phyloP scores from a whole-genome alignment of 768 basidiomycete genomes.

The Neoboletus magnificus region DNA sequence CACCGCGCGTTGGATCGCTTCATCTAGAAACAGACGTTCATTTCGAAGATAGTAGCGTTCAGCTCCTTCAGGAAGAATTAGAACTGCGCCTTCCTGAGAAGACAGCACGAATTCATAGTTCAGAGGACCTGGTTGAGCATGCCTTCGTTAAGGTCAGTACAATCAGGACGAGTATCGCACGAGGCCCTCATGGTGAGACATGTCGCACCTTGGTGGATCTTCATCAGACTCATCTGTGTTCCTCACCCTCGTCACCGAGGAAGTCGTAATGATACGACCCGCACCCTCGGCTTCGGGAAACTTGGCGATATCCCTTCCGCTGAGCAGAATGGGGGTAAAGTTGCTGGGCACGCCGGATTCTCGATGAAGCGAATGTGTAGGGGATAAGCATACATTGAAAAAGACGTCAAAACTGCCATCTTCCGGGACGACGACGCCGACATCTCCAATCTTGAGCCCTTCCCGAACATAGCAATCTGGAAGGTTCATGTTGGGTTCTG shows the following conservation, averaged over 20 bases:
- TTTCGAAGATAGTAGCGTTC: conserved; percentile 23
- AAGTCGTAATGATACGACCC: conserved; percentile 12
- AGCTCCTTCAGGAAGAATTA: conserved; percentile 33
- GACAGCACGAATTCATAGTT: conserved; percentile 14
- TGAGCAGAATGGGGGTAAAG: conserved; percentile 22
- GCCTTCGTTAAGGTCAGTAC: not conserved
- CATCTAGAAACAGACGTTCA: conserved; percentile 14
- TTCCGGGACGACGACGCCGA: conserved; percentile 30
- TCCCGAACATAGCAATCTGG: conserved; percentile 20
- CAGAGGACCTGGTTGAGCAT: not conserved
- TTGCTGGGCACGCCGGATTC: conserved; percentile 22
- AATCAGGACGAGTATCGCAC: not conserved
- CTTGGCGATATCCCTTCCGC: conserved; percentile 6
- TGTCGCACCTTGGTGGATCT: not conserved
- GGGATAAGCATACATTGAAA: conserved; percentile 34
- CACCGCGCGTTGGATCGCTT: conserved; percentile 19
- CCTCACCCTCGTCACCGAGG: conserved; percentile 7
- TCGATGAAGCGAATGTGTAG: conserved; percentile 18
- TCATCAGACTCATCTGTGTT: not conserved
- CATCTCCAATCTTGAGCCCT: conserved; percentile 36
- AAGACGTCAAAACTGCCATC: conserved; percentile 36
- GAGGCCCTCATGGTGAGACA: not conserved
- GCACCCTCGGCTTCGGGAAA: conserved; percentile 7
- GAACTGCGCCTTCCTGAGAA: conserved; percentile 28
- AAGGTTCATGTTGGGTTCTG: conserved; percentile 24